Conservation (phyloP, 257 asterid species). For the Anisodus tanguticus region DNA sequence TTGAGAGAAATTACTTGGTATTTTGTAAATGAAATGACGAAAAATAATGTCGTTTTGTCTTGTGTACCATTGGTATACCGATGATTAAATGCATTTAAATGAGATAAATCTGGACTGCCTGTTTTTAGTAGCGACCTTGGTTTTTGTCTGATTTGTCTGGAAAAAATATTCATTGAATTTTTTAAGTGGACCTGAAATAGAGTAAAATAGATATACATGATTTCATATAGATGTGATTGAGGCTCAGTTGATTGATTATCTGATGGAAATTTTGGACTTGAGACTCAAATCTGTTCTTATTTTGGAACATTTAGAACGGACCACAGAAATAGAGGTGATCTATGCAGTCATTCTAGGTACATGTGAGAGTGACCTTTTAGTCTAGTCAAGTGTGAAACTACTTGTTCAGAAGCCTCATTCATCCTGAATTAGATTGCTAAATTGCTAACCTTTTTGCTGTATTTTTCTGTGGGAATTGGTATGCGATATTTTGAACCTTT, state of each 20-base stretch:
- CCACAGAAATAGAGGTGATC: background rate
- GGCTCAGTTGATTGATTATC: background rate
- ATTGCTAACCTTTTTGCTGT: background rate
- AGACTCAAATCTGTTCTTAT: background rate
- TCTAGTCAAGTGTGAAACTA: background rate
- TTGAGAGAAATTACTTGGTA: too few relatives aligned
- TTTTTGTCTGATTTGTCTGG: background rate
- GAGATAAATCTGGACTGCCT: background rate
- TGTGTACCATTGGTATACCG: background rate
- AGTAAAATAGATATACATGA: background rate
- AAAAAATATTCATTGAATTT: background rate
- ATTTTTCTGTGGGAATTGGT: background rate
- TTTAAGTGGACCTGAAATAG: too few relatives aligned
- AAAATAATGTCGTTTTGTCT: background rate
- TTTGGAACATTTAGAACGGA: background rate
- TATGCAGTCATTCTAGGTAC: background rate
- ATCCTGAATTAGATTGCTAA: background rate
- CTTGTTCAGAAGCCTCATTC: background rate
- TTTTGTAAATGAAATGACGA: too few relatives aligned
- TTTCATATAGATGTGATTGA: background rate
- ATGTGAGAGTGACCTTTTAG: background rate
- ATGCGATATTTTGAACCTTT: background rate
- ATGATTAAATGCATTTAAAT: background rate
- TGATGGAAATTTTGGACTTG: background rate
- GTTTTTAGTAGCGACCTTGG: background rate